Conservation (phyloP, 371 early-diverging fungal genomes). For the Smittium culicis region DNA sequence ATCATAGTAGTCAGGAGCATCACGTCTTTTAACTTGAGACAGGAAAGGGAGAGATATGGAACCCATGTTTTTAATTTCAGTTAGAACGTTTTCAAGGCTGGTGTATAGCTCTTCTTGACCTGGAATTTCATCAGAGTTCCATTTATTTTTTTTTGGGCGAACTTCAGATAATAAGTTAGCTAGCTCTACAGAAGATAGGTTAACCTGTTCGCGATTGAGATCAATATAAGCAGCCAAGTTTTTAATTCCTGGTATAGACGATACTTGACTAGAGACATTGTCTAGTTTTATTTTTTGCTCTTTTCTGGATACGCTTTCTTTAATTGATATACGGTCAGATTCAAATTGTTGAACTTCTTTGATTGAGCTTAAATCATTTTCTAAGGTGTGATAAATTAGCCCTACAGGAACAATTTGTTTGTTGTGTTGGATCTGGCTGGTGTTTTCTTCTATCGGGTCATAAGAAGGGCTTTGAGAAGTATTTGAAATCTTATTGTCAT, state of each 20-base stretch:
- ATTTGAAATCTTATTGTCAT: background rate
- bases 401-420: slow-evolving; percentile 28
- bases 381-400: slow-evolving; percentile 63
- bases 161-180: slow-evolving; percentile 65
- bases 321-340: slow-evolving; percentile 14
- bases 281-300: slow-evolving; percentile 34
- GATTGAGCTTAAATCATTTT: slow-evolving; percentile 55
- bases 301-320: slow-evolving; percentile 26
- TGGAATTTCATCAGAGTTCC: slow-evolving; percentile 77
- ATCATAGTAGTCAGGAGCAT: slow-evolving; percentile 91
- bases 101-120: slow-evolving; percentile 88
- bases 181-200: slow-evolving; percentile 54
- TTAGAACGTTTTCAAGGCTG: slow-evolving; percentile 68
- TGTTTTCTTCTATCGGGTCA: too few species aligned
- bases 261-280: slow-evolving; percentile 31
- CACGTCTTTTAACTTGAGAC: slow-evolving; percentile 77
- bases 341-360: slow-evolving; percentile 47
- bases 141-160: slow-evolving; percentile 74
- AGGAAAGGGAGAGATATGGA: slow-evolving; percentile 69
- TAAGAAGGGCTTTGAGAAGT: too few species aligned
- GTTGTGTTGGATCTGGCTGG: too few species aligned
- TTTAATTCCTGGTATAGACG: slow-evolving; percentile 43
- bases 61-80: slow-evolving; percentile 52
- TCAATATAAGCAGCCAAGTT: slow-evolving; percentile 69
- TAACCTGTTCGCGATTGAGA: slow-evolving; percentile 45